Evolutionary conservation across 2,329 filamentous ascomycete genomes (phyloP).

Genomic region (Eurotiales sp.): DNA sequence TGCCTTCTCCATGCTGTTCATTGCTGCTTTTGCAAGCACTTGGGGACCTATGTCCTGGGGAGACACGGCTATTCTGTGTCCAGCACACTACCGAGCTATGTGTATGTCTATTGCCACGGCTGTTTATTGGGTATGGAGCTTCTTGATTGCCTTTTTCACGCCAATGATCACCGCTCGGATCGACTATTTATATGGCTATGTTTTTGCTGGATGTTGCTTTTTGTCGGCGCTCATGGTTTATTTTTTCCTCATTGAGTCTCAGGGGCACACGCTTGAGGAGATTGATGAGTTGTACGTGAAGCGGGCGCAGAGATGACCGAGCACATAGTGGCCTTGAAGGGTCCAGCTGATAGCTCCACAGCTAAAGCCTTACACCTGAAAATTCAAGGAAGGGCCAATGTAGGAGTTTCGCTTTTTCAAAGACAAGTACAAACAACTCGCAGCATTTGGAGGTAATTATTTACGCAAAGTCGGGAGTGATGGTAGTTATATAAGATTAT

Average conservation of each 20-base stretch:
- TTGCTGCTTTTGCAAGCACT: conserved; percentile 64
- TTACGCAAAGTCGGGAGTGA: no score
- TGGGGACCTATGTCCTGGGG: conserved; percentile 61
- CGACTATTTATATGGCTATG: conserved; percentile 69
- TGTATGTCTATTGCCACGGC: conserved; percentile 71
- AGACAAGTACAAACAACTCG: no score
- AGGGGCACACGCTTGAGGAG: conserved; percentile 67
- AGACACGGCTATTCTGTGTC: conserved; percentile 41
- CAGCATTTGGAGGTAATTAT: no score
- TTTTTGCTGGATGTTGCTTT: conserved; percentile 70
- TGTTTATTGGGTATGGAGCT: conserved; percentile 73
- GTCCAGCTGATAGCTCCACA: no score
- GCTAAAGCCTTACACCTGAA: no score
- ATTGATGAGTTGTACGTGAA: conserved; percentile 72
- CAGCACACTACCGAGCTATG: conserved; percentile 57
- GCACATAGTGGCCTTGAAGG: no score
- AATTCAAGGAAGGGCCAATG: no score
- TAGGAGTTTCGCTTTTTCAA: no score
- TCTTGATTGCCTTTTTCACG: conserved; percentile 70
- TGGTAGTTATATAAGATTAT: no score
- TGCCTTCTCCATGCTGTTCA: conserved; percentile 67
- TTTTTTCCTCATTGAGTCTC: conserved; percentile 69
- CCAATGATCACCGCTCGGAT: conserved; percentile 71
- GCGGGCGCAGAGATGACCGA: no score
- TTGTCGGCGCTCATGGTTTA: conserved; percentile 61